A percentile compares a stretch with the other conserved stretches of the same genome.
phyloP scores from a whole-genome alignment of 1,284 basidiomycete species.

The Agroathelia rolfsii region DNA sequence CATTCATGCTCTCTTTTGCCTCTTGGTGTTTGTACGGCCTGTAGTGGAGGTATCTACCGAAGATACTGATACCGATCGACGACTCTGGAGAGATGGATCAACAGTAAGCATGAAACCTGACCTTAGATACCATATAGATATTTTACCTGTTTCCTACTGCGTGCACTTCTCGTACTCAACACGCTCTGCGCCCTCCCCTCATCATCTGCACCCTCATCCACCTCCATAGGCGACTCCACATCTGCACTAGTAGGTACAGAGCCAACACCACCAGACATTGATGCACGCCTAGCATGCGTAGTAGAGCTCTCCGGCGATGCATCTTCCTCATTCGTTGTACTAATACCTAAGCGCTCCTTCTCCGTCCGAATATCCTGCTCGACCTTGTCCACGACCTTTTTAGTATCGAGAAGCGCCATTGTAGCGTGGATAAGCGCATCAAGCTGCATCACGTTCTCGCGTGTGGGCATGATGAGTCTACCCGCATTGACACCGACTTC shows the following conservation, averaged over 20 bases:
- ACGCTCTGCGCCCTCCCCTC: constrained; percentile 59
- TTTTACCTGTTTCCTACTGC: constrained; percentile 48
- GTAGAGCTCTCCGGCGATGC: constrained; percentile 17
- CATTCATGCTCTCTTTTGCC: constrained; percentile 43
- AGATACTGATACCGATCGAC: constrained; percentile 53
- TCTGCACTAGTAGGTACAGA: constrained; percentile 18
- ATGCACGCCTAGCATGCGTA: constrained; percentile 22
- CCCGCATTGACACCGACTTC: constrained; percentile 70
- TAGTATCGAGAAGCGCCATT: constrained; percentile 71
- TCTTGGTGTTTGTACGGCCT: constrained; percentile 38
- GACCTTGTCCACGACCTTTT: constrained; percentile 77
- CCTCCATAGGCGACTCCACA: constrained; percentile 24
- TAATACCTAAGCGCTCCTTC: constrained; percentile 55
- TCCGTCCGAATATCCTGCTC: constrained; percentile 75
- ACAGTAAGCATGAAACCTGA: not conserved
- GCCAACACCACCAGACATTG: constrained; percentile 24
- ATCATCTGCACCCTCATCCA: constrained; percentile 32
- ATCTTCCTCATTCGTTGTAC: constrained; percentile 28
- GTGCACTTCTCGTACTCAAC: constrained; percentile 45
- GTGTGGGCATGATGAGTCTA: constrained; percentile 86
- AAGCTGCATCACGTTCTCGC: constrained; percentile 62
- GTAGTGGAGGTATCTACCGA: constrained; percentile 57
- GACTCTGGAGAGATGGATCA: constrained; percentile 32
- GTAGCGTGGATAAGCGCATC: constrained; percentile 69
- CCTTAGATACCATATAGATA: constrained; percentile 3